Conservation (phyloP, 2,329 filamentous ascomycete genomes). For the Torrubiella hemipterigena region DNA sequence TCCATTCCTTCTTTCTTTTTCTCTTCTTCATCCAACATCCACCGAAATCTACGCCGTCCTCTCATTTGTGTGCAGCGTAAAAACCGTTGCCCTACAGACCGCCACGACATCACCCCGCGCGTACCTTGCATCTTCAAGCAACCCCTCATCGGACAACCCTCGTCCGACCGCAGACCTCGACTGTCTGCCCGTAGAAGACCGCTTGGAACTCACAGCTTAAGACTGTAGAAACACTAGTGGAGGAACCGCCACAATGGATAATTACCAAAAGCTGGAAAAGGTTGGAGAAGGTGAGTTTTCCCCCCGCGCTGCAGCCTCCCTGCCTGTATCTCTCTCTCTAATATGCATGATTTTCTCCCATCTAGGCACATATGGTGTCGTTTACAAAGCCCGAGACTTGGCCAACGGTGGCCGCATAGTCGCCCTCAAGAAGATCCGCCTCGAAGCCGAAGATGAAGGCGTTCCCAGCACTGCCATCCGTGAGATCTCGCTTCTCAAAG, state of each 20-base stretch:
- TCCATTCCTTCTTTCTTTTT: too few species aligned
- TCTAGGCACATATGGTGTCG: constrained; percentile 82
- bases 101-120: too few species aligned
- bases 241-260: constrained; percentile 61
- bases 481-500: constrained; percentile 87
- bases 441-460: constrained; percentile 90
- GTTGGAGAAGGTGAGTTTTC: constrained; percentile 71
- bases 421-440: constrained; percentile 87
- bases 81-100: too few species aligned
- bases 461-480: constrained; percentile 88
- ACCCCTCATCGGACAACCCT: too few species aligned
- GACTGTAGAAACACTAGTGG: too few species aligned
- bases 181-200: too few species aligned
- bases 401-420: constrained; percentile 74
- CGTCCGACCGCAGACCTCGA: too few species aligned
- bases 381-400: constrained; percentile 88
- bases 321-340: constrained; percentile 1
- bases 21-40: too few species aligned
- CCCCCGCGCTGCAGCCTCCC: not conserved
- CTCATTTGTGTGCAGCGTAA: too few species aligned
- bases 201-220: too few species aligned
- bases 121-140: too few species aligned
- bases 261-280: constrained; percentile 95
- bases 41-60: too few species aligned
- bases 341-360: not conserved